Percentiles rank a stretch among this genome's conserved stretches.
phyloP scores from a whole-genome alignment of 306 rosid genomes.

The Parietaria judaica region DNA sequence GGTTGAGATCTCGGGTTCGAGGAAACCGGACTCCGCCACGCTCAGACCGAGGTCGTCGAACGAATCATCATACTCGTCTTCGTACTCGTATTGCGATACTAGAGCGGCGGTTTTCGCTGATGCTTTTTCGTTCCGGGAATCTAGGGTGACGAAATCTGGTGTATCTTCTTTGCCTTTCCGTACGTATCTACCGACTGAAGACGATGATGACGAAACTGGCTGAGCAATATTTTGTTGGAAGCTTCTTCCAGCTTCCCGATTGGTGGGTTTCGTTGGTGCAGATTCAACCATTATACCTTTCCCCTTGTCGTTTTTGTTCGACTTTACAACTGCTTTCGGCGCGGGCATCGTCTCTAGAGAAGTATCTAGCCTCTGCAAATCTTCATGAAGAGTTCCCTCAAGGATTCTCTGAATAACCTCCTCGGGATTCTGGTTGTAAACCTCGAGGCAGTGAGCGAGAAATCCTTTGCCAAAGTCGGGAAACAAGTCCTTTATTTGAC shows the following conservation, averaged over 20 bases:
- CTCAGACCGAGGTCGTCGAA: slow-evolving; percentile 95
- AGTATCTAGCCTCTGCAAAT: slow-evolving; percentile 60
- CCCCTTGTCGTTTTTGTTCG: slow-evolving; percentile 61
- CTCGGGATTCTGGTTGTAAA: slow-evolving; percentile 90
- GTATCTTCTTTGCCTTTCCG: slow-evolving; percentile 58
- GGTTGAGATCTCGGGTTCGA: slow-evolving; percentile 46
- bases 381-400: slow-evolving; percentile 83
- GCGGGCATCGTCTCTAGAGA: slow-evolving; percentile 54
- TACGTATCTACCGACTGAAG: slow-evolving; percentile 58
- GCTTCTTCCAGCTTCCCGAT: slow-evolving; percentile 24
- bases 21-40: slow-evolving; percentile 66
- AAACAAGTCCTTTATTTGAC: slow-evolving; percentile 87
- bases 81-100: slow-evolving; percentile 72
- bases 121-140: slow-evolving; percentile 37
- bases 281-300: slow-evolving; percentile 70
- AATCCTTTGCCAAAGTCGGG: slow-evolving; percentile 93
- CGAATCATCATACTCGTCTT: slow-evolving; percentile 94
- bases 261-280: slow-evolving; percentile 19
- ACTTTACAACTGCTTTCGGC: slow-evolving; percentile 30
- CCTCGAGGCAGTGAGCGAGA: slow-evolving; percentile 80
- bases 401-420: slow-evolving; percentile 93
- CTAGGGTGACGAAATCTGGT: slow-evolving; percentile 39
- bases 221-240: slow-evolving; percentile 33
- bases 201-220: slow-evolving; percentile 51
- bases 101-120: slow-evolving; percentile 42